Percentiles rank a stretch among this genome's conserved stretches.
These are phyloP conservation scores for Coniochaeta ligniaria DNA, from an alignment of 2,329 filamentous ascomycete species.

Conservation along the genomic window DNA sequence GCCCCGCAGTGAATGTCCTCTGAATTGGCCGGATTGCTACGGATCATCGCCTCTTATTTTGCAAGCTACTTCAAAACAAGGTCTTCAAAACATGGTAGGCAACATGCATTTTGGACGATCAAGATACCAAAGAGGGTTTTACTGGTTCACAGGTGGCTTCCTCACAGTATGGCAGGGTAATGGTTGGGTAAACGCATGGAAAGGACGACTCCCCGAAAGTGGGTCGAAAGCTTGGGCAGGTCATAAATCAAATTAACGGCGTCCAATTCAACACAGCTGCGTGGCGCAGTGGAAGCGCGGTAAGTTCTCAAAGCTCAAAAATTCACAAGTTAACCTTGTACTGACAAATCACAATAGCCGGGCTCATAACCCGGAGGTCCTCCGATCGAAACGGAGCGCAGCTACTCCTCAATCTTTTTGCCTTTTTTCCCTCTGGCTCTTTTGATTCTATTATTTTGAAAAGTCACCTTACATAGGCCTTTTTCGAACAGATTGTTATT, in stretches of 20 bases:
- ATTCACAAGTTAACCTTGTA: neutral
- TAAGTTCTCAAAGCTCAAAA: neutral
- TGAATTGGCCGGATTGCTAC: neutral
- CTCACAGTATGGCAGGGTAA: too few relatives aligned
- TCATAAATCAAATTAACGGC: too few relatives aligned
- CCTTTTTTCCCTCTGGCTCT: neutral
- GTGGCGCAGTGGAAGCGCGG: conserved; percentile 1
- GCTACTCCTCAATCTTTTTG: neutral
- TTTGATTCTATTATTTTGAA: too few relatives aligned
- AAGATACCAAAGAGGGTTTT: too few relatives aligned
- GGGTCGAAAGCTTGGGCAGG: neutral
- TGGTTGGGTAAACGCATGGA: too few relatives aligned
- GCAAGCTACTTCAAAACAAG: neutral
- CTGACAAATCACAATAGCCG: neutral
- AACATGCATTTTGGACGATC: too few relatives aligned
- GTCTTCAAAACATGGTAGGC: neutral
- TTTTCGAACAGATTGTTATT: too few relatives aligned
- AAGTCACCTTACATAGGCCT: too few relatives aligned
- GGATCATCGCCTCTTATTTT: neutral
- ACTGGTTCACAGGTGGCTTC: too few relatives aligned
- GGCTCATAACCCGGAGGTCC: conserved; percentile 1
- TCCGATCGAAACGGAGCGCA: conserved; percentile 1
- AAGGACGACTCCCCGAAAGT: neutral
- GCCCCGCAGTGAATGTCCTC: neutral
- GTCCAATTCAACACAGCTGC: neutral